Evolutionary conservation across 1,139 yeast species (phyloP).

Genomic region (Candida sp.): DNA sequence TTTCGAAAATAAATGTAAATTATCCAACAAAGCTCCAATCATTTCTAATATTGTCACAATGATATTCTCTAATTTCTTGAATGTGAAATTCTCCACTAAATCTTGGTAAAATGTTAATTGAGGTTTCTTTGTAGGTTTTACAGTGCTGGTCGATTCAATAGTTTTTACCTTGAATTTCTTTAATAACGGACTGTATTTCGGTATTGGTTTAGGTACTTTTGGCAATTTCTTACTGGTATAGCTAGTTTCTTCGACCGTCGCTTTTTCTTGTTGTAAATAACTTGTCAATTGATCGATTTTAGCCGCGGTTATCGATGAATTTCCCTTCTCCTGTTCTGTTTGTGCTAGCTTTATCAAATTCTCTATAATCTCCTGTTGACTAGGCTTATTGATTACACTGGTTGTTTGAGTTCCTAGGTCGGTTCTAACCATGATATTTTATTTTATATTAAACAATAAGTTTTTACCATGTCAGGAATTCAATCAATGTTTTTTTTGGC

Average conservation of each 20-base stretch:
- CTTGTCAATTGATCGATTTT: conserved; percentile 24
- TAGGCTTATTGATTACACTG: conserved; percentile 4
- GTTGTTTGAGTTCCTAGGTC: conserved; percentile 4
- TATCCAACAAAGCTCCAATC: conserved; percentile 40
- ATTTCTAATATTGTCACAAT: conserved; percentile 33
- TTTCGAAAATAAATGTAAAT: conserved; percentile 41
- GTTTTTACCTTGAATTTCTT: conserved; percentile 16
- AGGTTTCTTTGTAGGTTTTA: not conserved
- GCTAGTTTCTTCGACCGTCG: not conserved
- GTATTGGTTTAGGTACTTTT: conserved; percentile 14
- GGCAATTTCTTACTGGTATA: conserved; percentile 8
- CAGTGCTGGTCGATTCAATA: conserved; percentile 3
- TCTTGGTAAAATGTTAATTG: not conserved
- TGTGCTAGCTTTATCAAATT: conserved; percentile 27
- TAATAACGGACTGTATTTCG: conserved; percentile 23
- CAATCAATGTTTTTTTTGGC: conserved; percentile 1
- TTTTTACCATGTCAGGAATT: too few relatives aligned
- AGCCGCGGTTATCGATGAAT: conserved; percentile 29
- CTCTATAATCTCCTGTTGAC: conserved; percentile 23
- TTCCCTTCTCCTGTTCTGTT: conserved; percentile 31
- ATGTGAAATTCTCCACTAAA: conserved; percentile 13
- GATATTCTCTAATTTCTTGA: conserved; percentile 29
- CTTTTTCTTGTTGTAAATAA: conserved; percentile 14
- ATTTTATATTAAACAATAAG: conserved; percentile 1
- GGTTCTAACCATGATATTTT: conserved; percentile 4